Evolutionary conservation across 257 asterid genomes (phyloP).

Genomic region (Solanum microdontum): DNA sequence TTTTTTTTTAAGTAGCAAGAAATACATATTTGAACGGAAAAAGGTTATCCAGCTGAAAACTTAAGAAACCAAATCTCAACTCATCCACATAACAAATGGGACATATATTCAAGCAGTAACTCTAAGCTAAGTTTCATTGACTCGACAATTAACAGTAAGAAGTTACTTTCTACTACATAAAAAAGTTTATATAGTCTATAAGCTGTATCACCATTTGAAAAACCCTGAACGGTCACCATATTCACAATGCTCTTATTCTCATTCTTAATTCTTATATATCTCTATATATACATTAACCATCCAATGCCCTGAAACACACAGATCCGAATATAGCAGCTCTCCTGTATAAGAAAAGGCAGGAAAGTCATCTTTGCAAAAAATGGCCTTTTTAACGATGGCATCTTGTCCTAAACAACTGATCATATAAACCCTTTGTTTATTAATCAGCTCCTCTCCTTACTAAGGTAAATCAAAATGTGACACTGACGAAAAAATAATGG

Average conservation of each 20-base stretch:
- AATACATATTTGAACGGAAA: neutral
- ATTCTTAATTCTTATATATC: neutral
- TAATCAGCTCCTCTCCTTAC: neutral
- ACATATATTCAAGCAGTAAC: neutral
- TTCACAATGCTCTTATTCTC: neutral
- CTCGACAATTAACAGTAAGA: neutral
- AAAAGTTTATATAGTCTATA: neutral
- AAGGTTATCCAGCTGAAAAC: neutral
- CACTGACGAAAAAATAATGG: neutral
- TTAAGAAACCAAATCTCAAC: neutral
- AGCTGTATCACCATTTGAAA: neutral
- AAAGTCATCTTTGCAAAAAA: neutral
- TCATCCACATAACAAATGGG: neutral
- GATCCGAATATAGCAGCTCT: neutral
- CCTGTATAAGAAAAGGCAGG: neutral
- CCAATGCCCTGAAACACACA: neutral
- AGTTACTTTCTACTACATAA: neutral
- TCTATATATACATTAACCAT: neutral
- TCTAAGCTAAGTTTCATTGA: neutral
- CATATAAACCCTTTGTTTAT: neutral
- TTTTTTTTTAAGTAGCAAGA: neutral
- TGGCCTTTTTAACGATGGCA: neutral
- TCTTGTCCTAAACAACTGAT: neutral
- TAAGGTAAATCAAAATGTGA: neutral
- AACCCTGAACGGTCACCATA: neutral